phyloP scores from a whole-genome alignment of 2,329 filamentous ascomycete genomes.

The Stromatinia cepivora region DNA sequence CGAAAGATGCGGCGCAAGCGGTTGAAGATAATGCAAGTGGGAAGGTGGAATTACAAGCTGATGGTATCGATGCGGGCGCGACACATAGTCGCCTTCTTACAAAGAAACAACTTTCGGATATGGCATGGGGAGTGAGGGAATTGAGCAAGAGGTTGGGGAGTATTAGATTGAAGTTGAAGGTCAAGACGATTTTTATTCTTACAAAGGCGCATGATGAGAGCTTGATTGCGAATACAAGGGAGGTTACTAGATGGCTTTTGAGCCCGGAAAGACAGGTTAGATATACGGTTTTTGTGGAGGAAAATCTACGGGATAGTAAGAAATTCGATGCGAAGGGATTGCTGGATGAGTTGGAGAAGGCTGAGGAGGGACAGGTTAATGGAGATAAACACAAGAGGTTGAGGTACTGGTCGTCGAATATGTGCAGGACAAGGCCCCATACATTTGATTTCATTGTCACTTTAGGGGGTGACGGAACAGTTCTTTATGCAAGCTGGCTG shows the following conservation, averaged over 20 bases:
- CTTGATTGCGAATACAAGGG: conserved; percentile 73
- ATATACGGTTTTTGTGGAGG: conserved; percentile 83
- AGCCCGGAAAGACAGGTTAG: conserved; percentile 63
- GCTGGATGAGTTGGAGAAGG: conserved; percentile 56
- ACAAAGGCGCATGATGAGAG: conserved; percentile 89
- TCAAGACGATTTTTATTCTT: conserved; percentile 80
- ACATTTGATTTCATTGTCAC: conserved; percentile 93
- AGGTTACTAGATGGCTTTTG: conserved; percentile 79
- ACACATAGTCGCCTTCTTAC: conserved; percentile 74
- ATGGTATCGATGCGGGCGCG: conserved; percentile 26
- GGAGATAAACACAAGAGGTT: conserved; percentile 51
- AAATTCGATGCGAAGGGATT: conserved; percentile 74
- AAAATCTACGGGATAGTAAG: conserved; percentile 68
- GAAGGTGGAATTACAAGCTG: conserved; percentile 24
- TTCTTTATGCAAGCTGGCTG: conserved; percentile 93
- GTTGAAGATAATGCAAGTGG: conserved; percentile 26
- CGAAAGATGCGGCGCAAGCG: conserved; percentile 3
- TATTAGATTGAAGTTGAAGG: conserved; percentile 78
- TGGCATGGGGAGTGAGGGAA: conserved; percentile 94
- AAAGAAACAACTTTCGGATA: conserved; percentile 92
- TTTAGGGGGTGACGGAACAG: conserved; percentile 92
- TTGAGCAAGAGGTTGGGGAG: conserved; percentile 82
- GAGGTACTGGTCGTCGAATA: conserved; percentile 78
- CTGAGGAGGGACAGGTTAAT: conserved; percentile 45
- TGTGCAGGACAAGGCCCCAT: conserved; percentile 77